Evolutionary conservation across 31 red algal genomes (phyloP).

Genomic region (Asparagopsis taxiformis): DNA sequence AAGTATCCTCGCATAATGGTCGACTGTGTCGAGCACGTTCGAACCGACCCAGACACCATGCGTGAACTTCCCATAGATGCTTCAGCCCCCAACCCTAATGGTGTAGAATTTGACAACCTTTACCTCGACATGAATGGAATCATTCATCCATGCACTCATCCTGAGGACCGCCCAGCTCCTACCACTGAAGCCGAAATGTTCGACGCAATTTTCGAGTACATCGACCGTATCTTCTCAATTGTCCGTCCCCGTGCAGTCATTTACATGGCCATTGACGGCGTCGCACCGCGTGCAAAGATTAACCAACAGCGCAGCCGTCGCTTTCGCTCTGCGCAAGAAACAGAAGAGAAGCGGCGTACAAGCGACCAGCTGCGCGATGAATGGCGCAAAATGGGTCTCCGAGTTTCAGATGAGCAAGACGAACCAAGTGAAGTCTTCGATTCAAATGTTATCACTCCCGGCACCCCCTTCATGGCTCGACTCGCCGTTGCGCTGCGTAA

Average conservation of each 20-base stretch:
- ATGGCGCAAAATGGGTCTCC: constrained; percentile 66
- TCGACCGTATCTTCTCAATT: constrained; percentile 90
- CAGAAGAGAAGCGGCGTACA: constrained; percentile 51
- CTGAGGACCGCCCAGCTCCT: constrained; percentile 84
- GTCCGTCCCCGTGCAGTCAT: constrained; percentile 83
- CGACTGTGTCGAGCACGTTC: constrained; percentile 65
- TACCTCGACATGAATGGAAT: constrained; percentile 99
- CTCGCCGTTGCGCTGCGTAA: constrained; percentile 54
- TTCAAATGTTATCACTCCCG: constrained; percentile 97
- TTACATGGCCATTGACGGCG: constrained; percentile 96
- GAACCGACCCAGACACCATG: constrained; percentile 3
- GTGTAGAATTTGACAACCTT: constrained; percentile 87
- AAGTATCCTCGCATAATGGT: constrained; percentile 83
- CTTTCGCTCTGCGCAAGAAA: constrained; percentile 93
- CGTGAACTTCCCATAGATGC: constrained; percentile 59
- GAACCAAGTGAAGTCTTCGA: constrained; percentile 47
- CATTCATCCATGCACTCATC: constrained; percentile 91
- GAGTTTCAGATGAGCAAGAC: constrained; percentile 1
- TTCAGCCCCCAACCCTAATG: constrained; percentile 84
- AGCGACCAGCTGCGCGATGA: constrained; percentile 43
- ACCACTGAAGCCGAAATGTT: constrained; percentile 91
- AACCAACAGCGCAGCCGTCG: constrained; percentile 95
- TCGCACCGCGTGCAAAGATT: constrained; percentile 98
- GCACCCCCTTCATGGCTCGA: constrained; percentile 92
- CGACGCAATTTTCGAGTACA: constrained; percentile 73